Base-by-base conservation (phyloP, 2,329 filamentous ascomycete species). In the Nemania sp. region DNA sequence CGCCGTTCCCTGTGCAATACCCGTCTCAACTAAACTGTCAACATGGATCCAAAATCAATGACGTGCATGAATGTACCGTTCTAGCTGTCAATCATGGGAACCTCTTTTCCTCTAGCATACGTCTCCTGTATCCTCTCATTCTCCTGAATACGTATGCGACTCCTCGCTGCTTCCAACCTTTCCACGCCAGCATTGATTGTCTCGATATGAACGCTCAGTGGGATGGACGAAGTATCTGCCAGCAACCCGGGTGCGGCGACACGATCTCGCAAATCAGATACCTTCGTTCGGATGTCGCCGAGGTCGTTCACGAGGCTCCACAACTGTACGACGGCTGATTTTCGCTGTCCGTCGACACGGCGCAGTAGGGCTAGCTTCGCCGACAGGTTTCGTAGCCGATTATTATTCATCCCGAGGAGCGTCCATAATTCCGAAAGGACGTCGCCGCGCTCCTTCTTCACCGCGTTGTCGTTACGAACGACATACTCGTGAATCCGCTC, bases 171-270 rank as follows among this genome's bases (percentile, higher is more conserved):
- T 72, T 91, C 87, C 62, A 95, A 76, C 64, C 91, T 80, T 73
- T 92, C 88, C 1, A 93, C 85, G 0, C 89, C 89, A 50, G 85
- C 79, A 59, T 89, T 81, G 63, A 95, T 92, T 57, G 86, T 87
- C 66, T 91, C 87, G 42, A 95, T 87, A 71, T 95, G 90, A 43
- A 91, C 87, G 52, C 83, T 82, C 4, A 95, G 77, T 2, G 90
- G 89, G 10, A 91, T 79, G 29, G 80, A 77, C 3, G 76, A 73
- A 35, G 57, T 77, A 25, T 79, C 81, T 1, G 81, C 81, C 11
- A 87, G 68, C 10, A 89, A 73, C 65, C 87, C 87, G 0, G 90
- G 89, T 57, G 84, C 82, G 0, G 85, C 86, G 10, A 93, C 88
- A 5, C 88, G 79, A 61, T 92, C 89, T 20, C 89, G 79, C 66